Evolutionary conservation across 805 yeast genomes (phyloP).

Genomic region (Candida glaebosa): DNA sequence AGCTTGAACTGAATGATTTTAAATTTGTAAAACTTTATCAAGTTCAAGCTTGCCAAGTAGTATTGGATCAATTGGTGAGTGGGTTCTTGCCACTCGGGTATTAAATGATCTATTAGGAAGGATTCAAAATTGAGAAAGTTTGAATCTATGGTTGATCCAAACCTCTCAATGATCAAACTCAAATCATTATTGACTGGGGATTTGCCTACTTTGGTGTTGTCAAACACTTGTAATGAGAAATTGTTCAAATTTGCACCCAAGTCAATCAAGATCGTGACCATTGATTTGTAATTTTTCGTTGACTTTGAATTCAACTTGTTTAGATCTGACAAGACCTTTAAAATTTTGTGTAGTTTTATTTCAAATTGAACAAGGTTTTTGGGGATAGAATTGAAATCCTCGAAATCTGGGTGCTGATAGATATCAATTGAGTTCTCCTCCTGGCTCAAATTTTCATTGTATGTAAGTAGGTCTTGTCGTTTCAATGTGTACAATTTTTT

Average conservation of each 20-base stretch:
- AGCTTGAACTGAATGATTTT: conserved; percentile 49
- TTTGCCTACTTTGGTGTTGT: conserved; percentile 9
- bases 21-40: conserved; percentile 47
- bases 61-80: conserved; percentile 46
- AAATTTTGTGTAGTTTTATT: conserved; percentile 27
- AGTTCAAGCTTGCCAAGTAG: conserved; percentile 38
- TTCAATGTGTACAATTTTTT: conserved; percentile 26
- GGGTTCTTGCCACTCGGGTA: conserved; percentile 49
- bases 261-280: conserved; percentile 42
- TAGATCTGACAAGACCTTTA: conserved; percentile 30
- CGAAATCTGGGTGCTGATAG: neutral
- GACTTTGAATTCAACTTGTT: conserved; percentile 37
- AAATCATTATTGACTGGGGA: conserved; percentile 17
- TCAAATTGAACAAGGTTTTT: conserved; percentile 30
- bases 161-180: conserved; percentile 40
- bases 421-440: too few species aligned
- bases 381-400: conserved; percentile 26
- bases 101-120: conserved; percentile 33
- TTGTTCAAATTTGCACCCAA: conserved; percentile 57
- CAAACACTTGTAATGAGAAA: conserved; percentile 46
- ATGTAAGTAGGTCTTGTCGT: neutral
- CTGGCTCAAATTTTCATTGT: conserved; percentile 7
- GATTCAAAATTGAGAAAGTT: conserved; percentile 48
- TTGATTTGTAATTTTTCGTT: conserved; percentile 35
- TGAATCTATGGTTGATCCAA: conserved; percentile 52